Base-by-base conservation (phyloP, 352 stramenopile species). In the Phytophthora tentaculata region DNA sequence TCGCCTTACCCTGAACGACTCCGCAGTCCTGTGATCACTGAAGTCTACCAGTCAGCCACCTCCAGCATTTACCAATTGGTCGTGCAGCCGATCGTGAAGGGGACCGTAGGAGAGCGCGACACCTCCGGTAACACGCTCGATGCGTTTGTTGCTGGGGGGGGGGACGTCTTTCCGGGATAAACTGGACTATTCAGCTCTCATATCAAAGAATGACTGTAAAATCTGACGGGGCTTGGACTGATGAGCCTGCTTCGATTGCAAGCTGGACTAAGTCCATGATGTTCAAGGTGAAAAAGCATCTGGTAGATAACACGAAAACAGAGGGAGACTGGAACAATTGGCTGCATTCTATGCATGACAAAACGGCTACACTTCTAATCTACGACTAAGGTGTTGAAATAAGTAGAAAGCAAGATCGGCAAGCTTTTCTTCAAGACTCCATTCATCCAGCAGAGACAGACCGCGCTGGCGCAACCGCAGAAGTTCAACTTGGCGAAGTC, bases 291-390 rank as follows among this genome's bases (percentile, higher is more conserved):
- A 48, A 55, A 16, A 56, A 64, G 45, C 20, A 61, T 23, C 14
- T 44, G 17, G 41, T 52, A n/a, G 24, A 53, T 16, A 63, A 14
- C 28, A 26, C 44, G 16, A 64, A 64, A 22, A 50, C 28, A 32
- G 56, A 64, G 22, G 14, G 48, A 37, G 45, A 29, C 22, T 56
- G 45, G 56, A 64, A 64, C 12, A 43, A n/a, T 49, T 56, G 56
- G 56, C 4, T 56, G 48, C 19, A 64, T 29, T 50, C 19, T n/a
- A 50, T 64, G 43, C 32, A 64, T 10, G 56, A 56, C 44, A 64
- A 64, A 29, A 56, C 45, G 5, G 29, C 50, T 0, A 56, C 17
- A 35, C 45, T 56, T 39, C 56, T 63, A 2, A 32, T 32, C 28
- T 32, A 32, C 28, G 28, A 32, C 28, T 32, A 32, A 3, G 28